These are phyloP conservation scores for Paradendryphiella salina DNA, from an alignment of 2,329 filamentous ascomycete genomes.

Conservation along the genomic window DNA sequence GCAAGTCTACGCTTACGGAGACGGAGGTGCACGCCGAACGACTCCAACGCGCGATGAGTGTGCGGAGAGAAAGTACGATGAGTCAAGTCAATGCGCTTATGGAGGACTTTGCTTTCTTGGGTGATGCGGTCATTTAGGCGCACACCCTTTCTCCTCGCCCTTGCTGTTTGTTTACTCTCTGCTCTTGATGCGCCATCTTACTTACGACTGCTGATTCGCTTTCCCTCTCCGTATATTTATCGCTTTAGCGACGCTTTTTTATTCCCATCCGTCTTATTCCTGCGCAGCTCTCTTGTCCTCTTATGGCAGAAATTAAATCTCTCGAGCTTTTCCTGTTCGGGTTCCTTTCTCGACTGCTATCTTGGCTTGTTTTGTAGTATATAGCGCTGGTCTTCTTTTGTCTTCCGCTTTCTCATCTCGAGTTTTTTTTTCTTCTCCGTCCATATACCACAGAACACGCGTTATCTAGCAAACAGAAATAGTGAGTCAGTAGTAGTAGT, in stretches of 20 bases:
- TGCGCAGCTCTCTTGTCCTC: no score
- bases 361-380: no score
- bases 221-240: not conserved
- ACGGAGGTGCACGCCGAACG: not conserved
- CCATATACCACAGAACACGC: no score
- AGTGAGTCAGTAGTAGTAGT: no score
- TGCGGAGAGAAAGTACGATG: slow-evolving; percentile 26
- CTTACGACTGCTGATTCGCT: not conserved
- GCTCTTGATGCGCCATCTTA: not conserved
- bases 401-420: no score
- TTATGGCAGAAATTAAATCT: no score
- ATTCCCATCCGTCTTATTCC: not conserved
- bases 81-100: slow-evolving; percentile 34
- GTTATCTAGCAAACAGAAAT: no score
- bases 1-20: slow-evolving; percentile 37
- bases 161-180: not conserved
- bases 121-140: slow-evolving; percentile 33
- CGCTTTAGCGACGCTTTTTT: not conserved
- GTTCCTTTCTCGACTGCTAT: no score
- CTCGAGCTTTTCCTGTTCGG: no score
- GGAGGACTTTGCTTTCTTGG: slow-evolving; percentile 42
- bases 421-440: no score
- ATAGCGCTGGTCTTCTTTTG: no score
- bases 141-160: not conserved
- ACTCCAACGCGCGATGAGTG: slow-evolving; percentile 10